Percentiles rank a stretch among this genome's conserved stretches.
phyloP scores from a whole-genome alignment of 768 basidiomycete genomes.

The Mycena crocata region DNA sequence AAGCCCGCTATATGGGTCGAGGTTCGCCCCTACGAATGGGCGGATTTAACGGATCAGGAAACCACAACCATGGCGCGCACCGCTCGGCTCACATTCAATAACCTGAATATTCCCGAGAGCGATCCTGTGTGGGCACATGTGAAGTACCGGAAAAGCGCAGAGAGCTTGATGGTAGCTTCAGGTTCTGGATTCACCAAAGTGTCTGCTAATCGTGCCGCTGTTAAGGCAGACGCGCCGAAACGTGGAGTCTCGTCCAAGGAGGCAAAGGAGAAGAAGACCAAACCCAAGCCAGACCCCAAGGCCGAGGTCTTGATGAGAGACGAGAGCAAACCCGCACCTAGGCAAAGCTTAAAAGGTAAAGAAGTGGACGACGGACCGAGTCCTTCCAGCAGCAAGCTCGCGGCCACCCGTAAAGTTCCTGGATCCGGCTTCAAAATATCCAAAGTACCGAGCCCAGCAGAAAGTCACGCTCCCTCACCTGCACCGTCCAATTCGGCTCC shows the following conservation, averaged over 20 bases:
- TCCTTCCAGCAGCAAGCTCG: constrained; percentile 10
- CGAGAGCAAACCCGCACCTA: constrained; percentile 49
- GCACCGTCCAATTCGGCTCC: constrained; percentile 34
- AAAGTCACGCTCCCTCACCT: constrained; percentile 9
- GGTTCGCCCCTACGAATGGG: constrained; percentile 76
- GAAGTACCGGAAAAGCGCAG: constrained; percentile 41
- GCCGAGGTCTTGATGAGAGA: constrained; percentile 61
- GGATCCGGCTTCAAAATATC: constrained; percentile 62
- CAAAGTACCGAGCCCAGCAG: constrained; percentile 40
- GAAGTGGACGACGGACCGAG: constrained; percentile 31
- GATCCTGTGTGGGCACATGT: constrained; percentile 76
- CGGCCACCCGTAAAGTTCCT: constrained; percentile 45
- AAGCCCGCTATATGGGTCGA: constrained; percentile 72
- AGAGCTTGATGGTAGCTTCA: constrained; percentile 18
- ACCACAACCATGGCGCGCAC: constrained; percentile 62
- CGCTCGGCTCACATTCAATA: constrained; percentile 60
- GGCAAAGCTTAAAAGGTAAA: constrained; percentile 36
- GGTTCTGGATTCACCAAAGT: constrained; percentile 21
- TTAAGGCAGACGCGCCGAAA: constrained; percentile 49
- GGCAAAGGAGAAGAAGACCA: constrained; percentile 59
- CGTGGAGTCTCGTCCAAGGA: constrained; percentile 61
- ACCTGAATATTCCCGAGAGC: constrained; percentile 65
- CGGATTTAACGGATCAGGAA: constrained; percentile 59
- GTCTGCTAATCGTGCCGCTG: constrained; percentile 28
- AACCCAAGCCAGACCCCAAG: constrained; percentile 54